Evolutionary conservation across 495 filamentous ascomycete species (phyloP).

Genomic region (Parachaetomium inaequale): DNA sequence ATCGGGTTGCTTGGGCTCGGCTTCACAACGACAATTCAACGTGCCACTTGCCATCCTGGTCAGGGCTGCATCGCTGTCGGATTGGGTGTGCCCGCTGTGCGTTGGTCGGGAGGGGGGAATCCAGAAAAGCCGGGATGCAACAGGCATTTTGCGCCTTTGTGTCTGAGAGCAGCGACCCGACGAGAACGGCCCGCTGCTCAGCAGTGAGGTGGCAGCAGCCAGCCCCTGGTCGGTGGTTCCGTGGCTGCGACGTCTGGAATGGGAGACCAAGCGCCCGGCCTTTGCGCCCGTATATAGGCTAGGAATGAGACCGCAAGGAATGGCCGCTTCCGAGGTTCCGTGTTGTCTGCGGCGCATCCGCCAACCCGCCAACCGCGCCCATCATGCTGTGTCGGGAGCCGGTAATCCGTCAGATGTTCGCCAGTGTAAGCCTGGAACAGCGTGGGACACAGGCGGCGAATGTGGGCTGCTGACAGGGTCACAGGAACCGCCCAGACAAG

Average conservation of each 20-base stretch:
- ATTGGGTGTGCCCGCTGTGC: neutral
- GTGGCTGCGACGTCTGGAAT: conserved; percentile 26
- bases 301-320: conserved; percentile 23
- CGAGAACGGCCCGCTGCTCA: neutral
- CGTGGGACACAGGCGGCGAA: conserved; percentile 8
- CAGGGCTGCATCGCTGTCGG: conserved; percentile 7
- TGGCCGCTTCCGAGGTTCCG: conserved; percentile 24
- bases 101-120: neutral
- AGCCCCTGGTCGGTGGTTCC: conserved; percentile 7
- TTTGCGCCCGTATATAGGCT: conserved; percentile 21
- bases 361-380: neutral
- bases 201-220: conserved; percentile 1
- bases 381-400: conserved; percentile 1
- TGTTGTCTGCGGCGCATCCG: neutral
- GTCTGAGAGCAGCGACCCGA: neutral
- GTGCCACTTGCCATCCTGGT: conserved; percentile 6
- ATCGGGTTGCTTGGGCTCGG: conserved; percentile 2
- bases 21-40: neutral
- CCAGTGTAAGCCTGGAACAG: neutral
- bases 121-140: conserved; percentile 5
- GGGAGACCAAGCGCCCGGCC: conserved; percentile 10
- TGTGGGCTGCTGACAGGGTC: conserved; percentile 5
- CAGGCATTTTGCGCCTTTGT: conserved; percentile 6
- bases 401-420: neutral
- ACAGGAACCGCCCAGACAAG: neutral